Base-by-base conservation (phyloP, 768 basidiomycete genomes). In the Megacollybia marginata region DNA sequence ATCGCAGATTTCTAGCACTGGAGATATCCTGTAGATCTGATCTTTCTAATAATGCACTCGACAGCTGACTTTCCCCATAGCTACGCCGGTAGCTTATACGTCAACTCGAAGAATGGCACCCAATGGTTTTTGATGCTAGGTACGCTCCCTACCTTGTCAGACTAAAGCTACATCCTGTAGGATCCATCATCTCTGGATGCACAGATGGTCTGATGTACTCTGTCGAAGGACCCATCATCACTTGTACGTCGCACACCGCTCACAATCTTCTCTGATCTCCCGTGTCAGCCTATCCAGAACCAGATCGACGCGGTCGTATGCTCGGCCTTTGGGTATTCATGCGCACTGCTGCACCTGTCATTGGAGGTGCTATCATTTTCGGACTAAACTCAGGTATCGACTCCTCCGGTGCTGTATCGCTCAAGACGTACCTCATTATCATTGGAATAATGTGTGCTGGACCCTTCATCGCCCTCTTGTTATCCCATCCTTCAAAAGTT, bases 401-500 rank as follows among this genome's bases (percentile, higher is more conserved):
- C 53, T 61, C 65, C 2, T 40, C 56, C 18, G 65, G 65, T 19
- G 64, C 50, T n/a, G 65, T 66, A 1, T 65, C 64, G 1, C 60
- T 66, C 32, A n/a, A 60, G 15, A 66, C 65, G 1, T 66, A 65
- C 48, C 48, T 66, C 12, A 62, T 57, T n/a, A 65, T 66, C 48
- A 66, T 66, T 46, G 65, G 65, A 2, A 65, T 66, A 33, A 65
- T 66, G 65, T 66, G 65, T 48, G 64, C 63, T 13, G 65, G 65
- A 10, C 65, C 65, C 5, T 66, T 66, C 51, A 61, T 66, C 34
- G 48, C 63, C 2, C 51, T 64, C 10, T 55, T 65, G 4, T 56
- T 66, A 12, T 63, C 62, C 20, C 50, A 54, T 28, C 65, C 65
- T 12, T 55, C 59, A 33, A 61, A 64, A 33, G 65, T 66, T 9